Percentiles rank a stretch among this genome's conserved stretches.
Conservation (phyloP, 106 monocot species). For the Alisma plantagoaquatica region DNA sequence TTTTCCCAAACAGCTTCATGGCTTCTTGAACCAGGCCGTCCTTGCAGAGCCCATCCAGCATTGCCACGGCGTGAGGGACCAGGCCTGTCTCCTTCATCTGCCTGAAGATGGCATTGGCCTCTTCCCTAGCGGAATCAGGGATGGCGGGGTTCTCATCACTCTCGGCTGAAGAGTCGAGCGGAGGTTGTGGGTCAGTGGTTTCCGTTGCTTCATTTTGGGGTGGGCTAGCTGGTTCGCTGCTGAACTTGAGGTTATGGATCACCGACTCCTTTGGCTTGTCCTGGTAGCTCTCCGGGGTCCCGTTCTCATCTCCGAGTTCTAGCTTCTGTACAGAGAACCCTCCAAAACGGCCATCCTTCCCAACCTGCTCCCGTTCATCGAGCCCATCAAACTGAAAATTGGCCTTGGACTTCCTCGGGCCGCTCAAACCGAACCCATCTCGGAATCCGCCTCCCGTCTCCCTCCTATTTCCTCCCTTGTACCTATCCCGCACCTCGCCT, state of each 20-base stretch:
- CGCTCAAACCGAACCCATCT: not conserved
- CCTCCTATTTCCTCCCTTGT: slow-evolving; percentile 12
- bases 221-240: not conserved
- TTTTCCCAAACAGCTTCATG: slow-evolving; percentile 83
- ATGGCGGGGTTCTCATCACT: not conserved
- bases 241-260: slow-evolving; percentile 26
- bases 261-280: slow-evolving; percentile 14
- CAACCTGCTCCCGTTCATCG: too few species aligned
- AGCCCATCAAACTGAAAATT: too few species aligned
- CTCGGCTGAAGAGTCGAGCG: too few species aligned
- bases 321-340: too few species aligned
- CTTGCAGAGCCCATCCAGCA: slow-evolving; percentile 94
- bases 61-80: slow-evolving; percentile 89
- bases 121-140: slow-evolving; percentile 26
- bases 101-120: slow-evolving; percentile 75
- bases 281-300: too few species aligned
- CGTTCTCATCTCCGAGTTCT: too few species aligned
- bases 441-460: not conserved
- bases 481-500: slow-evolving; percentile 13
- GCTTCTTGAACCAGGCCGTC: slow-evolving; percentile 86
- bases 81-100: slow-evolving; percentile 97
- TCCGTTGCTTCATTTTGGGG: slow-evolving; percentile 4
- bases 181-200: too few species aligned
- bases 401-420: not conserved
- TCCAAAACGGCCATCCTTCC: too few species aligned